Evolutionary conservation across 1,284 basidiomycete genomes (phyloP).

Genomic region (Ceratobasidium sp.): DNA sequence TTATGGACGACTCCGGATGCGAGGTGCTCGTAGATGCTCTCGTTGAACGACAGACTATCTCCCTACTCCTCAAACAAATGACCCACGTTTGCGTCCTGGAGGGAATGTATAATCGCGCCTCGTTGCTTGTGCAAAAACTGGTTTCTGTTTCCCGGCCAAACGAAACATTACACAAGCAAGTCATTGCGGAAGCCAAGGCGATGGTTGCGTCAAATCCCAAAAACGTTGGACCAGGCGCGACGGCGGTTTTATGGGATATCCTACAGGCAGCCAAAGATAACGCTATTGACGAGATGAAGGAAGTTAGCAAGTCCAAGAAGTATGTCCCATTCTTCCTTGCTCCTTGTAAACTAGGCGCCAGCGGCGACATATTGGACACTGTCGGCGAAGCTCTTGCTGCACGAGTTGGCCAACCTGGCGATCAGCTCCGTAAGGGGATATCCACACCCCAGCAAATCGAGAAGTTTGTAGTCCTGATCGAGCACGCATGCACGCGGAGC

Average conservation of each 20-base stretch:
- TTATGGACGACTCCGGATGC: conserved; percentile 9
- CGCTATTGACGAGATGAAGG: conserved; percentile 6
- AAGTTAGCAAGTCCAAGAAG: conserved; percentile 17
- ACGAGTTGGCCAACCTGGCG: conserved; percentile 7
- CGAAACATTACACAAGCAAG: not conserved
- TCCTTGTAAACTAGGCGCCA: conserved; percentile 1
- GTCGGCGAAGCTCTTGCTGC: conserved; percentile 27
- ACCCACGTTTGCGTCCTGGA: conserved; percentile 26
- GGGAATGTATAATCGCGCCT: conserved; percentile 7
- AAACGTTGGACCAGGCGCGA: conserved; percentile 20
- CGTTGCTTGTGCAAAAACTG: not conserved
- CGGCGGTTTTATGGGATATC: not conserved
- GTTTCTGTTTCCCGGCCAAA: conserved; percentile 3
- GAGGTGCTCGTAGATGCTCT: conserved; percentile 14
- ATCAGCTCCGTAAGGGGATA: conserved; percentile 34
- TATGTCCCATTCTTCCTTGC: conserved; percentile 40
- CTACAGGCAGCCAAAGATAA: conserved; percentile 4
- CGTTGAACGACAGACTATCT: conserved; percentile 18
- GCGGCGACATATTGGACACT: conserved; percentile 2
- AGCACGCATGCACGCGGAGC: conserved; percentile 11
- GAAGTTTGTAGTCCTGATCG: conserved; percentile 16
- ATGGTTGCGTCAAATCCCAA: conserved; percentile 8
- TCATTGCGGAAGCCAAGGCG: not conserved
- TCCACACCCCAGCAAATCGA: conserved; percentile 31
- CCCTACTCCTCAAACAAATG: conserved; percentile 21